These are phyloP conservation scores for Cyberlindnera euphorbiae DNA, from an alignment of 805 yeast species.

Conservation along the genomic window DNA sequence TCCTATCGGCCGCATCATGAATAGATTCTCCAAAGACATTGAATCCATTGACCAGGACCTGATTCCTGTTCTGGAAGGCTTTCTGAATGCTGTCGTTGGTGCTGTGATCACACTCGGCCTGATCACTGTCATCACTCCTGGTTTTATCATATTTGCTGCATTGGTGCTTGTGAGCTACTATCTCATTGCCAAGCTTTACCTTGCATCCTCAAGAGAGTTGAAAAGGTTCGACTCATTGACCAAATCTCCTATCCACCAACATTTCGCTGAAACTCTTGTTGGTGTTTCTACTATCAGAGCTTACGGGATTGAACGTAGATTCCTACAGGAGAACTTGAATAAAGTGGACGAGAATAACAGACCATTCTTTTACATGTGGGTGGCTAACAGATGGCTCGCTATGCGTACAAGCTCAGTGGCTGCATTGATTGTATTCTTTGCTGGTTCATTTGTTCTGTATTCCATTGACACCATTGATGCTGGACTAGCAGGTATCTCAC, in stretches of 20 bases:
- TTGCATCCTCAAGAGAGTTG: conserved; percentile 82
- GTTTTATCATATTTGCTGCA: conserved; percentile 70
- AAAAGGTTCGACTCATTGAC: conserved; percentile 86
- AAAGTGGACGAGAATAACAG: conserved; percentile 81
- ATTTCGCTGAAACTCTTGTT: conserved; percentile 85
- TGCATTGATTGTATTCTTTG: conserved; percentile 70
- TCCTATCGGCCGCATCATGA: conserved; percentile 95
- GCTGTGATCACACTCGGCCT: conserved; percentile 65
- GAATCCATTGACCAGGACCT: conserved; percentile 93
- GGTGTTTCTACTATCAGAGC: conserved; percentile 96
- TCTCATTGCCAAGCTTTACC: conserved; percentile 69
- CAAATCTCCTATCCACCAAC: conserved; percentile 94
- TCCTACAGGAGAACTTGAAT: conserved; percentile 72
- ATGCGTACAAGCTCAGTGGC: conserved; percentile 83
- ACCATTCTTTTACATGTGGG: conserved; percentile 95
- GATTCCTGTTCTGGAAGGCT: conserved; percentile 72
- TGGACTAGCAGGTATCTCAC: conserved; percentile 92
- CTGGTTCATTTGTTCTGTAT: conserved; percentile 73
- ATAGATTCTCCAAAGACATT: conserved; percentile 91
- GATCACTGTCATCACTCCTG: conserved; percentile 80
- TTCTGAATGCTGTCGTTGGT: conserved; percentile 60
- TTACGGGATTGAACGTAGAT: conserved; percentile 85
- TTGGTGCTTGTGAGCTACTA: conserved; percentile 59
- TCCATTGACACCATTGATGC: conserved; percentile 71
- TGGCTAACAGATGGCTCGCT: conserved; percentile 90